These are phyloP conservation scores for Nosema muscidifuracis DNA, from an alignment of 371 early-diverging fungal species.

Conservation along the genomic window DNA sequence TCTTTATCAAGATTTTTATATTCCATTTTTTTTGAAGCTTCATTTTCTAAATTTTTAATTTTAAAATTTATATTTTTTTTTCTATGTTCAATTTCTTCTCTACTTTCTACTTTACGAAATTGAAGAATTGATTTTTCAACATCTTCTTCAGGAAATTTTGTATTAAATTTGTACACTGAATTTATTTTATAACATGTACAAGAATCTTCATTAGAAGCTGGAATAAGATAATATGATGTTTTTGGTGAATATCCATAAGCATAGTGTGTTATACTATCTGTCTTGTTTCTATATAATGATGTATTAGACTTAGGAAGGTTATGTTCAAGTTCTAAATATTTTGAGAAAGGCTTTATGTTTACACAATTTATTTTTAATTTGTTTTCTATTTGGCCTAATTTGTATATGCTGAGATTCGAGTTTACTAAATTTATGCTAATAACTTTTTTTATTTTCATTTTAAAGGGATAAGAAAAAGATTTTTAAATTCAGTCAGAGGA, in stretches of 20 bases:
- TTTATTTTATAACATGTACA: slow-evolving; percentile 6
- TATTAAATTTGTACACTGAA: slow-evolving; percentile 9
- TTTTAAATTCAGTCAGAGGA: no score
- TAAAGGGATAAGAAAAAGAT: background rate
- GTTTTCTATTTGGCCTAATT: background rate
- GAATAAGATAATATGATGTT: background rate
- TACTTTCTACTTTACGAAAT: slow-evolving; percentile 49
- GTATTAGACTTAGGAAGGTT: background rate
- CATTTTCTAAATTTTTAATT: slow-evolving; percentile 40
- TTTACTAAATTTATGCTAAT: background rate
- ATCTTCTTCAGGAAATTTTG: background rate
- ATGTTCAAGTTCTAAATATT: background rate
- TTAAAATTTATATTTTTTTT: slow-evolving; percentile 51
- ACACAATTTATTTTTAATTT: background rate
- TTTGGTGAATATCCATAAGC: background rate
- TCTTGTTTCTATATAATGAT: background rate
- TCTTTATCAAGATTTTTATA: background rate
- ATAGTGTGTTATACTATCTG: background rate
- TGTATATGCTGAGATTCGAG: background rate
- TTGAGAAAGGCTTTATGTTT: background rate
- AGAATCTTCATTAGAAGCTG: background rate
- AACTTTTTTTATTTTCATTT: background rate
- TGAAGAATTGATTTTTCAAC: background rate
- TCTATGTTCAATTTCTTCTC: slow-evolving; percentile 55
- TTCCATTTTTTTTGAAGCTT: background rate